Percentiles rank a stretch among this genome's conserved stretches.
These are phyloP conservation scores for Aspergillus olivimuriae DNA, from an alignment of 495 filamentous ascomycete genomes.

Conservation along the genomic window DNA sequence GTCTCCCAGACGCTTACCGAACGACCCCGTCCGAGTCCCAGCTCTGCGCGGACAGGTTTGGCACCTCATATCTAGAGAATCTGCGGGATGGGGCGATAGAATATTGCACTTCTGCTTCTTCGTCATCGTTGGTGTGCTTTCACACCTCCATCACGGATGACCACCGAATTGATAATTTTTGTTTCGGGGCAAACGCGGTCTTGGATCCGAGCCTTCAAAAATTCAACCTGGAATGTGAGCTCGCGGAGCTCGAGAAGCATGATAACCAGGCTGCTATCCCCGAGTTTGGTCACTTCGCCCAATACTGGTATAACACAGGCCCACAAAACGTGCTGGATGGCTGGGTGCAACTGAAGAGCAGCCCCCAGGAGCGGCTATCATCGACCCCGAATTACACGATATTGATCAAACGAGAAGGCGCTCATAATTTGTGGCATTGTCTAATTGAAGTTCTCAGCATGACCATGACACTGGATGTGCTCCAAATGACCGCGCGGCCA, in stretches of 20 bases:
- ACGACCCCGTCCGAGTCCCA: not conserved
- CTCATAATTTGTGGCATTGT: conserved; percentile 31
- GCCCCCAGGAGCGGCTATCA: not conserved
- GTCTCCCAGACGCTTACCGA: not conserved
- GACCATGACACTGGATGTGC: conserved; percentile 27
- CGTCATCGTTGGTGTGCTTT: too few relatives aligned
- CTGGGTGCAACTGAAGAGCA: conserved; percentile 3
- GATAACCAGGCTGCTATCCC: conserved; percentile 3
- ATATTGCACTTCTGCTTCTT: not conserved
- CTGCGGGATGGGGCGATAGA: not conserved
- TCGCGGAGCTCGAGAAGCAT: not conserved
- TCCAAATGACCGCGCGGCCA: conserved; percentile 17
- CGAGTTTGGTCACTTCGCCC: conserved; percentile 3
- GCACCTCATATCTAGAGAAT: not conserved
- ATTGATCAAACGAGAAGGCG: conserved; percentile 31
- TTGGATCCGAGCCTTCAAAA: conserved; percentile 4
- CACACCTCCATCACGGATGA: conserved; percentile 9
- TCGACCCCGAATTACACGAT: conserved; percentile 18
- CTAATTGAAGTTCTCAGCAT: conserved; percentile 35
- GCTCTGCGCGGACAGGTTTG: not conserved
- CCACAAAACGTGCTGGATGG: conserved; percentile 6
- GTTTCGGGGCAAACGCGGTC: conserved; percentile 11
- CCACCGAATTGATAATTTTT: conserved; percentile 16
- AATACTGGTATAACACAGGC: conserved; percentile 20
- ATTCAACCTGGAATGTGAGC: conserved; percentile 11